Evolutionary conservation across 768 basidiomycete genomes (phyloP).

Genomic region (Termitomyces sp.): DNA sequence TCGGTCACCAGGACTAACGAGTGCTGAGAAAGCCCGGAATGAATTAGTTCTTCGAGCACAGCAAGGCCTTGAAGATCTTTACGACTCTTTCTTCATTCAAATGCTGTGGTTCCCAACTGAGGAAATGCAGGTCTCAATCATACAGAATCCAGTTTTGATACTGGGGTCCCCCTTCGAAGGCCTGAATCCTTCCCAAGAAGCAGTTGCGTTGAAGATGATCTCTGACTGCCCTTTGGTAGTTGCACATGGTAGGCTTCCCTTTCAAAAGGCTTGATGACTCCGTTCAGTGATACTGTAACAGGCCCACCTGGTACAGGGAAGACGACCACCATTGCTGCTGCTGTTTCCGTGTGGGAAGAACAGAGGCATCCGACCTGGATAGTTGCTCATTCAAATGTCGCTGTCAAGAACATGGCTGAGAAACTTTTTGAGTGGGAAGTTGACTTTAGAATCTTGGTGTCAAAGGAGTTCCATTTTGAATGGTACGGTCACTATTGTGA

Average conservation of each 20-base stretch:
- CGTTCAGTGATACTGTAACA: conserved; percentile 8
- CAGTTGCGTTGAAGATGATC: conserved; percentile 32
- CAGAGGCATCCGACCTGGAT: conserved; percentile 29
- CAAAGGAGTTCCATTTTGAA: conserved; percentile 42
- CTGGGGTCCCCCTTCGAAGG: not conserved
- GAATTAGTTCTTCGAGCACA: conserved; percentile 31
- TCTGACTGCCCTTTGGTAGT: conserved; percentile 26
- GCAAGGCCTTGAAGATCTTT: conserved; percentile 24
- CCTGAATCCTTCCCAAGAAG: conserved; percentile 33
- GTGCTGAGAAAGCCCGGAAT: conserved; percentile 33
- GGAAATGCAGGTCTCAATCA: not conserved
- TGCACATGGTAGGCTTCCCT: conserved; percentile 28
- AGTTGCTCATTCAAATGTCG: conserved; percentile 47
- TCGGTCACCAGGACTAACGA: conserved; percentile 35
- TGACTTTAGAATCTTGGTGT: conserved; percentile 39
- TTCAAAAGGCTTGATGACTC: not conserved
- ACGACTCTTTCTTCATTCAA: conserved; percentile 27
- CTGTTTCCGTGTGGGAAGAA: conserved; percentile 30
- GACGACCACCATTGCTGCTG: conserved; percentile 44
- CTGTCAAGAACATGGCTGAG: conserved; percentile 47
- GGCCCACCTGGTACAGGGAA: conserved; percentile 53
- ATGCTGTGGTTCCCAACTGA: conserved; percentile 33
- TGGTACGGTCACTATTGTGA: conserved; percentile 28
- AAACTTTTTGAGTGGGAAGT: conserved; percentile 29
- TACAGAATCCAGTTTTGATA: not conserved